These are phyloP conservation scores for Pseudogymnoascus sp. DNA, from an alignment of 2,329 filamentous ascomycete species.

Conservation along the genomic window DNA sequence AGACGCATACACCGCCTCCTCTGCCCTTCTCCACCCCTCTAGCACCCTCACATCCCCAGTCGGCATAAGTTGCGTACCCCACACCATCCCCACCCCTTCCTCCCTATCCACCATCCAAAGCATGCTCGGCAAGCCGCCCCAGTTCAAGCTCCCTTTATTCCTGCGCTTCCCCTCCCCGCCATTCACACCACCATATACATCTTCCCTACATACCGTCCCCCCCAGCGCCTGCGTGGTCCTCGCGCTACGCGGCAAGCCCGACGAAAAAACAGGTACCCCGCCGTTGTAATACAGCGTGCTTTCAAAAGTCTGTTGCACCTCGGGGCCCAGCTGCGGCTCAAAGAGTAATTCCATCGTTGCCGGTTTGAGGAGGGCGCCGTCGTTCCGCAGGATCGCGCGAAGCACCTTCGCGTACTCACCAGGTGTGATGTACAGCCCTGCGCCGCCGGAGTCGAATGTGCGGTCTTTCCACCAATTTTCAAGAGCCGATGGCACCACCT, in stretches of 20 bases:
- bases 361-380: slow-evolving; percentile 38
- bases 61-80: neutral
- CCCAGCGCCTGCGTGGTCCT: slow-evolving; percentile 86
- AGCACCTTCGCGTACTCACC: slow-evolving; percentile 37
- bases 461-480: neutral
- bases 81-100: slow-evolving; percentile 66
- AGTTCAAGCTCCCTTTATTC: slow-evolving; percentile 84
- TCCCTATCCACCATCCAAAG: slow-evolving; percentile 95
- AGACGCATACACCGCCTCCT: neutral
- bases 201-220: slow-evolving; percentile 90
- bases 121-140: slow-evolving; percentile 66
- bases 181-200: slow-evolving; percentile 99
- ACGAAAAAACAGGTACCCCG: slow-evolving; percentile 72
- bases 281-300: slow-evolving; percentile 59
- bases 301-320: neutral
- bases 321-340: slow-evolving; percentile 33
- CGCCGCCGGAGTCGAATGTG: slow-evolving; percentile 25
- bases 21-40: neutral
- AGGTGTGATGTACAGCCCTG: slow-evolving; percentile 30
- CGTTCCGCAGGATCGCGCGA: slow-evolving; percentile 39
- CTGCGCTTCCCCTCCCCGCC: slow-evolving; percentile 86
- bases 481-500: neutral
- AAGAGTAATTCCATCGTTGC: slow-evolving; percentile 39
- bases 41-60: neutral
- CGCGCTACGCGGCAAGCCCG: slow-evolving; percentile 73